Base-by-base conservation (phyloP, 306 rosid genomes). In the Luffa acutangula region DNA sequence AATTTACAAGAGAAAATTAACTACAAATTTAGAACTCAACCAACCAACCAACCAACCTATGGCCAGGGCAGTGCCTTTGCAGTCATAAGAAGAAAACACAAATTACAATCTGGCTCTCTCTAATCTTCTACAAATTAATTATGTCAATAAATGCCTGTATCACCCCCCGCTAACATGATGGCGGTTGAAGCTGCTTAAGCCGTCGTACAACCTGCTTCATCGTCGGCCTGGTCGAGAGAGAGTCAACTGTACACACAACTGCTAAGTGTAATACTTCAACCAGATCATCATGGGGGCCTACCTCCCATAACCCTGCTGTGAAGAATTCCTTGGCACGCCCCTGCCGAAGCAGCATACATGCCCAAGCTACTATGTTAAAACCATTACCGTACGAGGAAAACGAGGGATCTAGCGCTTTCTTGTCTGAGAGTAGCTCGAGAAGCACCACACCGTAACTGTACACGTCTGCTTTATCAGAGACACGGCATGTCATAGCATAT, bases 381-480 rank as follows among this genome's bases (percentile, higher is more conserved):
- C 98, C 98, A 74, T 94, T 92, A 46, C 98, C 97, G 46, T 84
- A 94, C 0, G 92, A 80, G 34, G 96, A 94, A 79, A 94, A 94
- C 2, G 98, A 94, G 53, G 97, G 98, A 82, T 94, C 98, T 77
- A 94, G 79, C 14, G 94, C 96, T 82, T 94, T 94, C 89, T 94
- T 94, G 86, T 94, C 98, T 0, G 98, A 94, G 36, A 94, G 94
- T 48, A 94, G 81, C 85, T 94, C 98, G 0, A 94, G 90, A 78
- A 94, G 98, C 78, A 94, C 98, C 70, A 94, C 98, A n/a, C 98
- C 98, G 15, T 94, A 94, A 83, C 98, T 94, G 64, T 94, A 94
- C 83, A 94, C 98, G 56, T 94, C 98, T 15, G 97, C 96, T 82
- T 94, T 94, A 4, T 94, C 98, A 1, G 98, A 94, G 70, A 94